Conservation (phyloP, 495 filamentous ascomycete species). For the Penicillium antarcticum region DNA sequence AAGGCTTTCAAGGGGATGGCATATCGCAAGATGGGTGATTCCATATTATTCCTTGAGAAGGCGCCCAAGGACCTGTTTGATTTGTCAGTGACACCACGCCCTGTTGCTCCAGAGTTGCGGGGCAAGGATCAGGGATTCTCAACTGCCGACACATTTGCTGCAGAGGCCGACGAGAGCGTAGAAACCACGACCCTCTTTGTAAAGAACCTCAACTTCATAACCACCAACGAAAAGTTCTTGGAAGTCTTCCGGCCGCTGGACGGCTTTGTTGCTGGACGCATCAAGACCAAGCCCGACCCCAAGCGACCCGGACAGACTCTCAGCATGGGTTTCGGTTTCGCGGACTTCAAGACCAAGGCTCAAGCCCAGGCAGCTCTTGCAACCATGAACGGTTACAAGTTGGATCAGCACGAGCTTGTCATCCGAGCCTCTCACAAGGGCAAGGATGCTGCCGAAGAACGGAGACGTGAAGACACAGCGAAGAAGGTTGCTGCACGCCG, state of each 20-base stretch:
- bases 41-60: conserved; percentile 89
- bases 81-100: conserved; percentile 25
- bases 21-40: conserved; percentile 87
- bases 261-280: conserved; percentile 77
- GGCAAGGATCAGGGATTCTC: conserved; percentile 49
- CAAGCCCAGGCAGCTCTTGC: conserved; percentile 74
- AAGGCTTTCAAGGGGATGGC: conserved; percentile 78
- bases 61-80: conserved; percentile 81
- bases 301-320: conserved; percentile 79
- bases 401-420: conserved; percentile 80
- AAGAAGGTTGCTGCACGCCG: conserved; percentile 69
- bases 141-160: conserved; percentile 52
- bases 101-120: conserved; percentile 32
- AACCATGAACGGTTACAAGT: conserved; percentile 80
- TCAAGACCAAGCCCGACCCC: conserved; percentile 84
- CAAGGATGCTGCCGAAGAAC: conserved; percentile 80
- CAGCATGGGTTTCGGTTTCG: conserved; percentile 96
- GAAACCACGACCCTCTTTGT: conserved; percentile 83
- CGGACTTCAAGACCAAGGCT: conserved; percentile 74
- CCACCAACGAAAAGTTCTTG: conserved; percentile 68
- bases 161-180: conserved; percentile 45
- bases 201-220: conserved; percentile 90
- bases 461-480: conserved; percentile 71
- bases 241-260: conserved; percentile 75
- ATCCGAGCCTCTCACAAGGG: conserved; percentile 83